Percentiles rank a stretch among this genome's conserved stretches.
Conservation (phyloP, 805 yeast genomes). For the Saturnispora besseyi region DNA sequence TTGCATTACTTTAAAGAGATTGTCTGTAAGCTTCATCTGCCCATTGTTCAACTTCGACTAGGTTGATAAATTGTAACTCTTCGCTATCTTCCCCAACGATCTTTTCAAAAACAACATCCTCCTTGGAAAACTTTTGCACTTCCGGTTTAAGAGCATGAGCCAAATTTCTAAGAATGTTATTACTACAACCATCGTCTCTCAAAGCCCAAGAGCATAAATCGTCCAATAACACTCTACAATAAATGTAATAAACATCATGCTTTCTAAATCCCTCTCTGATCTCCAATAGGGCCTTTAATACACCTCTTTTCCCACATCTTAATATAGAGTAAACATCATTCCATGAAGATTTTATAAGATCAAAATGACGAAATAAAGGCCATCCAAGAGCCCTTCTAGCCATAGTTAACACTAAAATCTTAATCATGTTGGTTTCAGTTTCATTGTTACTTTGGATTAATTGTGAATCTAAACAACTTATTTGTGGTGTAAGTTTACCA, state of each 20-base stretch:
- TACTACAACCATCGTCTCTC: constrained; percentile 45
- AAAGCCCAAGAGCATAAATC: constrained; percentile 73
- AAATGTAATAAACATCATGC: constrained; percentile 80
- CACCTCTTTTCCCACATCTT: constrained; percentile 57
- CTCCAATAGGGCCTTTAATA: constrained; percentile 51
- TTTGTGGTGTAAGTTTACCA: constrained; percentile 77
- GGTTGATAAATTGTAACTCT: constrained; percentile 36
- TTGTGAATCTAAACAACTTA: constrained; percentile 60
- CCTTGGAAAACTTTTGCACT: constrained; percentile 30
- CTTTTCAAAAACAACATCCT: constrained; percentile 50
- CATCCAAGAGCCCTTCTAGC: constrained; percentile 66
- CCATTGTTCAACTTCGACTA: constrained; percentile 49
- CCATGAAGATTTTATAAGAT: constrained; percentile 56
- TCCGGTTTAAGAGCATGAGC: constrained; percentile 56
- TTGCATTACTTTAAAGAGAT: not conserved
- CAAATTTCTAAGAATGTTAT: constrained; percentile 47
- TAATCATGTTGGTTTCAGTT: constrained; percentile 33
- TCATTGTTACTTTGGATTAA: constrained; percentile 31
- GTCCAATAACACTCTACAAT: constrained; percentile 65
- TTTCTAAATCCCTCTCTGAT: constrained; percentile 66
- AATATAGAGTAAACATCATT: constrained; percentile 59
- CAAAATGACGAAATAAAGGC: constrained; percentile 72
- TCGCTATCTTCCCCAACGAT: constrained; percentile 29
- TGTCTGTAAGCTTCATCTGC: constrained; percentile 40
- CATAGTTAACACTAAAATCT: constrained; percentile 49